These are phyloP conservation scores for Penicillium desertorum DNA, from an alignment of 495 filamentous ascomycete genomes.

Conservation along the genomic window DNA sequence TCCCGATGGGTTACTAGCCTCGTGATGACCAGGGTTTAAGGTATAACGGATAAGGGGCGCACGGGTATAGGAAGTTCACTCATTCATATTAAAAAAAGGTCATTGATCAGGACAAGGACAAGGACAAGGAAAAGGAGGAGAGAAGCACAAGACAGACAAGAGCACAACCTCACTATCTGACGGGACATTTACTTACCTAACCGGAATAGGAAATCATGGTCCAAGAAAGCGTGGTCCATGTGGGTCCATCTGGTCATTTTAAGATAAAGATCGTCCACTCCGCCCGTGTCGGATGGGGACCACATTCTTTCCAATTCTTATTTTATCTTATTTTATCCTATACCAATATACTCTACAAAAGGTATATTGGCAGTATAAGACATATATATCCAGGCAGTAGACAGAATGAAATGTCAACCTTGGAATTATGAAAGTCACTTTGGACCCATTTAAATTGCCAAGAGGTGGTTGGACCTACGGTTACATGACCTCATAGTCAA, in stretches of 20 bases:
- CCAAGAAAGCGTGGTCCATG: neutral
- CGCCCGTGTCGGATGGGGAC: neutral
- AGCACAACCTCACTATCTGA: neutral
- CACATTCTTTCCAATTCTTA: neutral
- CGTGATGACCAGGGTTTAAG: neutral
- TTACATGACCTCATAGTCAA: neutral
- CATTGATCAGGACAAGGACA: neutral
- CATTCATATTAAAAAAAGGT: neutral
- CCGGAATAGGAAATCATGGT: neutral
- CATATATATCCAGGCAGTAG: neutral
- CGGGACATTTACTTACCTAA: neutral
- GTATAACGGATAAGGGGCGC: neutral
- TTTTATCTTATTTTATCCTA: neutral
- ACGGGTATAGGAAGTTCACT: neutral
- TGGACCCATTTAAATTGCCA: neutral
- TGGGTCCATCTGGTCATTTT: neutral
- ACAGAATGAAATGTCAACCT: neutral
- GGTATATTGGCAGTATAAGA: neutral
- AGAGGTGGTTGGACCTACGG: neutral
- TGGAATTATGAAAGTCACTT: neutral
- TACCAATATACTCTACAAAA: neutral
- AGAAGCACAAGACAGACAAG: neutral
- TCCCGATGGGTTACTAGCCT: neutral
- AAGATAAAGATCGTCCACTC: constrained; percentile 4
- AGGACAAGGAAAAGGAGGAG: neutral